phyloP scores from a whole-genome alignment of 768 basidiomycete species.

The Ephemerocybe angulata region DNA sequence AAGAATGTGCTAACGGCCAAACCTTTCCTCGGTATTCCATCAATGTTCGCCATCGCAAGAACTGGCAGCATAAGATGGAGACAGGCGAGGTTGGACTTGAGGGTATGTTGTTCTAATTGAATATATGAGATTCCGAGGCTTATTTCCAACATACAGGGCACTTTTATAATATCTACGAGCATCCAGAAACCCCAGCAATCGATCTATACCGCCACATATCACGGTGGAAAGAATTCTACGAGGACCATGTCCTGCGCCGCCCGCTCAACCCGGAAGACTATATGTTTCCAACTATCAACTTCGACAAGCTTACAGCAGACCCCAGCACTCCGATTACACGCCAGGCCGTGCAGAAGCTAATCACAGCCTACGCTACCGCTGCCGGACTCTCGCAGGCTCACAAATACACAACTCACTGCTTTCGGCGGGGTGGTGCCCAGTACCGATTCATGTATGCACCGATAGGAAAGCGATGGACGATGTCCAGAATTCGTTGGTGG shows the following conservation, averaged over 20 bases:
- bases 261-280: conserved; percentile 22
- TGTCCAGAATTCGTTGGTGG: conserved; percentile 32
- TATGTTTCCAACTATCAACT: conserved; percentile 28
- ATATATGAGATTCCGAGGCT: neutral
- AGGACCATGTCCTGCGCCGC: conserved; percentile 13
- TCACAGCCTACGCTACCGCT: conserved; percentile 18
- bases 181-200: conserved; percentile 9
- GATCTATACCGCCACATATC: conserved; percentile 20
- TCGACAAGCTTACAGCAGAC: conserved; percentile 16
- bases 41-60: neutral
- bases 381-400: conserved; percentile 15
- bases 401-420: conserved; percentile 29
- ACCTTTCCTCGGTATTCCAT: neutral
- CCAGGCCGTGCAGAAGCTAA: conserved; percentile 20
- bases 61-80: neutral
- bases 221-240: conserved; percentile 14
- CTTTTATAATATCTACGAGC: neutral
- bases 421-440: conserved; percentile 31
- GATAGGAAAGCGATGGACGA: conserved; percentile 23
- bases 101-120: no score
- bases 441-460: conserved; percentile 35
- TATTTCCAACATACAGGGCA: neutral
- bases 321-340: neutral
- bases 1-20: neutral
- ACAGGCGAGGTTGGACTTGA: neutral